A percentile compares a stretch with the other conserved stretches of the same genome.
phyloP scores from a whole-genome alignment of 768 basidiomycete species.

The Trichaptum fuscoviolaceum region DNA sequence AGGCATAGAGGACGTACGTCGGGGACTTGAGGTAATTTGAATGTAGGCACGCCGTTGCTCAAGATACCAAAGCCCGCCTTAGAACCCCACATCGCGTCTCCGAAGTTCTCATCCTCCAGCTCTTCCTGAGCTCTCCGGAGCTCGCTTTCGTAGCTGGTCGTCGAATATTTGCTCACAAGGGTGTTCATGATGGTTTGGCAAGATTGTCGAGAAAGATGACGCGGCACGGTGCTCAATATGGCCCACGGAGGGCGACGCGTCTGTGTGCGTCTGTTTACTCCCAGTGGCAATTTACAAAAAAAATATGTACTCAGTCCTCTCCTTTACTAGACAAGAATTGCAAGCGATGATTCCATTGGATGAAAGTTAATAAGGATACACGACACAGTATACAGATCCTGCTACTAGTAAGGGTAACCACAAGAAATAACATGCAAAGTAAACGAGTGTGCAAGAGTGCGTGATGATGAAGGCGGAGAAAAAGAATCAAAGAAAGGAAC shows the following conservation, averaged over 20 bases:
- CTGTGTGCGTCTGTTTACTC: neutral
- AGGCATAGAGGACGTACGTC: constrained; percentile 50
- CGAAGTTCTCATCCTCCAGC: constrained; percentile 56
- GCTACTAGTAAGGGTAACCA: neutral
- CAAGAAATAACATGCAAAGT: neutral
- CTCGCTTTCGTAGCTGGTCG: constrained; percentile 45
- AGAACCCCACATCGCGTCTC: constrained; percentile 78
- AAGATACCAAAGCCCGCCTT: constrained; percentile 76
- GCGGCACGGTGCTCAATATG: constrained; percentile 19
- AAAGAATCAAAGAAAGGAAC: neutral
- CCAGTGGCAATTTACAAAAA: neutral
- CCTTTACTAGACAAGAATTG: neutral
- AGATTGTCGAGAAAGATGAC: constrained; percentile 21
- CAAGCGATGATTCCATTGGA: neutral
- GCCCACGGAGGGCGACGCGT: neutral
- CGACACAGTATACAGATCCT: neutral
- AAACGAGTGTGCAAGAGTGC: neutral
- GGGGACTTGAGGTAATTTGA: constrained; percentile 65
- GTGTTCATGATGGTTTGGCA: constrained; percentile 57
- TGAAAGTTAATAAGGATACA: neutral
- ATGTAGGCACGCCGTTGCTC: constrained; percentile 64
- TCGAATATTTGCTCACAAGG: constrained; percentile 60
- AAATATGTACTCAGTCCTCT: too few species aligned
- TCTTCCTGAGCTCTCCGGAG: constrained; percentile 43
- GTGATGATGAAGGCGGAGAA: neutral